Evolutionary conservation across 345 rosid species (phyloP).

Genomic region (Euclidium syriacum): DNA sequence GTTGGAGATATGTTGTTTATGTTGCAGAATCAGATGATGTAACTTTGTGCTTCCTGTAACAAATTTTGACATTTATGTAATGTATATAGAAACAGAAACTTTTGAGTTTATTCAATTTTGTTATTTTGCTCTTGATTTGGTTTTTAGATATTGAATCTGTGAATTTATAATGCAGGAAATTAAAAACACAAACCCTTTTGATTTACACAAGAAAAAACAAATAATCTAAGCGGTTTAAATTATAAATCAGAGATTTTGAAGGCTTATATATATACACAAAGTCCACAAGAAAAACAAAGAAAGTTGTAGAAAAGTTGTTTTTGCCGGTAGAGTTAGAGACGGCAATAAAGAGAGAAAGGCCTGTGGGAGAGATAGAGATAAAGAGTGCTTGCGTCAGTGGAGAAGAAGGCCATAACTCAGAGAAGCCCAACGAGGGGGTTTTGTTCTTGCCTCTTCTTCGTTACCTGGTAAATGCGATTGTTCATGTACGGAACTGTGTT

Average conservation of each 20-base stretch:
- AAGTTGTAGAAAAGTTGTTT: too few species aligned
- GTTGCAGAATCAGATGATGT: constrained; percentile 16
- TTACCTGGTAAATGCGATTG: constrained; percentile 26
- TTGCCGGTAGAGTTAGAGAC: neutral
- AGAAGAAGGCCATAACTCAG: constrained; percentile 15
- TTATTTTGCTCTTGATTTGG: neutral
- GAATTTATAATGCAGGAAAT: constrained; percentile 6
- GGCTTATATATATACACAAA: constrained; percentile 8
- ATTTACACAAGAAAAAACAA: constrained; percentile 10
- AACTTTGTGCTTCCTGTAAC: constrained; percentile 1
- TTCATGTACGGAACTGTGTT: constrained; percentile 3
- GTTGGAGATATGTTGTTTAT: neutral
- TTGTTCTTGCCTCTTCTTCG: constrained; percentile 4
- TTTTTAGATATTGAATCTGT: neutral
- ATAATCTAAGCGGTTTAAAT: constrained; percentile 13
- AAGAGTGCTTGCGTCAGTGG: constrained; percentile 4
- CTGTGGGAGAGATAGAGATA: neutral
- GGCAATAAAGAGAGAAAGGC: constrained; percentile 2
- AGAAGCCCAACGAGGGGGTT: constrained; percentile 3
- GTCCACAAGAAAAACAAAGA: constrained; percentile 14
- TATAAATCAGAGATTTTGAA: constrained; percentile 14
- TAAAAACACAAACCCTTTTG: constrained; percentile 14
- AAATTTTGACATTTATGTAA: neutral
- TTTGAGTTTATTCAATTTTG: neutral
- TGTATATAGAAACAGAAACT: neutral